Evolutionary conservation across 1,139 yeast genomes (phyloP).

Genomic region (Debaryomyces coudertii): DNA sequence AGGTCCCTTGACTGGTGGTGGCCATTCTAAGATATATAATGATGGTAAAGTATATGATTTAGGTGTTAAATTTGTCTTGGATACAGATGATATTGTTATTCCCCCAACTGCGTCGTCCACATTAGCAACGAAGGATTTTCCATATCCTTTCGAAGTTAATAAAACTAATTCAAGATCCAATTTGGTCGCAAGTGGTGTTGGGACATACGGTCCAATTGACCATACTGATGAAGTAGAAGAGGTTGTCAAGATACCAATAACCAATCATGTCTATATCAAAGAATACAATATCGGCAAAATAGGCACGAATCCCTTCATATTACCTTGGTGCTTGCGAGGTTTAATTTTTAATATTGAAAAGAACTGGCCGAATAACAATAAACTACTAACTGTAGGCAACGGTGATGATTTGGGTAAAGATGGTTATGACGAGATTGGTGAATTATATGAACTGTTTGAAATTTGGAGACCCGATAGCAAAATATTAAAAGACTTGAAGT

Average conservation of each 20-base stretch:
- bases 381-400: slow-evolving; percentile 28
- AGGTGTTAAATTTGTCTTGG: slow-evolving; percentile 73
- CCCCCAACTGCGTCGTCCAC: slow-evolving; percentile 25
- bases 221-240: slow-evolving; percentile 16
- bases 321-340: slow-evolving; percentile 94
- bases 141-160: slow-evolving; percentile 11
- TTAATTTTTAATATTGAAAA: slow-evolving; percentile 64
- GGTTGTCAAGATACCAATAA: slow-evolving; percentile 29
- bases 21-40: slow-evolving; percentile 88
- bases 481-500: slow-evolving; percentile 78
- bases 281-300: slow-evolving; percentile 63
- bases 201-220: slow-evolving; percentile 20
- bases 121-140: slow-evolving; percentile 14
- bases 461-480: slow-evolving; percentile 86
- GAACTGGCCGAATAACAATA: slow-evolving; percentile 50
- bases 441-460: slow-evolving; percentile 71
- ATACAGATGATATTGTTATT: slow-evolving; percentile 65
- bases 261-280: slow-evolving; percentile 57
- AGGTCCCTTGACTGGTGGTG: slow-evolving; percentile 92
- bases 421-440: slow-evolving; percentile 57
- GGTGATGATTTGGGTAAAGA: slow-evolving; percentile 34
- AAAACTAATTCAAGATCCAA: slow-evolving; percentile 13
- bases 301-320: slow-evolving; percentile 77
- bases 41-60: slow-evolving; percentile 83
- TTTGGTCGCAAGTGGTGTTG: slow-evolving; percentile 26